A percentile compares a stretch with the other conserved stretches of the same genome.
Evolutionary conservation across 495 filamentous ascomycete genomes (phyloP).

Genomic region (Hypoxylon subgilvum): DNA sequence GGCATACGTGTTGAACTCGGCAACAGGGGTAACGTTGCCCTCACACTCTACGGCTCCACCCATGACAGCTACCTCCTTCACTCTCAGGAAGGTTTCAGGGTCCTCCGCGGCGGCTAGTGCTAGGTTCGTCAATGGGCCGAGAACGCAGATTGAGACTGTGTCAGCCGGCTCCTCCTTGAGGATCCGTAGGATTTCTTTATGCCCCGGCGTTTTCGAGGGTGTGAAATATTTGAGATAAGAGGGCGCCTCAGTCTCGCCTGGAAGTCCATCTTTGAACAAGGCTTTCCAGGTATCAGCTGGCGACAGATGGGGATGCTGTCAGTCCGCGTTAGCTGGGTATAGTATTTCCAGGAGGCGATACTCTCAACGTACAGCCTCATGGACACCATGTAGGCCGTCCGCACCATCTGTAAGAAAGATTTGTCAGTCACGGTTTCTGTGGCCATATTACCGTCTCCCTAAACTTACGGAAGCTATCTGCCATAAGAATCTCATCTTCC

Average conservation of each 20-base stretch:
- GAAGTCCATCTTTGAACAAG: slow-evolving; percentile 68
- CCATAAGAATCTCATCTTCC: slow-evolving; percentile 80
- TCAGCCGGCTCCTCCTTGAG: slow-evolving; percentile 77
- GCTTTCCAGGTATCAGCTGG: slow-evolving; percentile 84
- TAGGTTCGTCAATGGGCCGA: slow-evolving; percentile 91
- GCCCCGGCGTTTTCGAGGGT: slow-evolving; percentile 71
- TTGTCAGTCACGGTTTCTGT: background rate
- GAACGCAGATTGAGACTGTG: slow-evolving; percentile 85
- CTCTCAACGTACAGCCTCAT: slow-evolving; percentile 66
- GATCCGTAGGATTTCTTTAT: slow-evolving; percentile 83
- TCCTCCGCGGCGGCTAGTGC: slow-evolving; percentile 86
- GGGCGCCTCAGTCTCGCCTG: slow-evolving; percentile 47
- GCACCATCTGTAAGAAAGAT: slow-evolving; percentile 68
- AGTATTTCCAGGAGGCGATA: background rate
- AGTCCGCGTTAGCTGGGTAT: slow-evolving; percentile 10
- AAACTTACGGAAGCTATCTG: slow-evolving; percentile 87
- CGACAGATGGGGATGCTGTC: slow-evolving; percentile 83
- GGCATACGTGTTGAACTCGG: slow-evolving; percentile 85
- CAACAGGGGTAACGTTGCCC: slow-evolving; percentile 81
- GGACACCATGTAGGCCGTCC: slow-evolving; percentile 92
- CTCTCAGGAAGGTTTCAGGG: slow-evolving; percentile 82
- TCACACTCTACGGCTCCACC: slow-evolving; percentile 79
- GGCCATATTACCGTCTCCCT: background rate
- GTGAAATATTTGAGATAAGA: slow-evolving; percentile 66
- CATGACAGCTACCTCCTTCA: slow-evolving; percentile 95